A percentile compares a stretch with the other conserved stretches of the same genome.
These are phyloP conservation scores for Anacardium occidentale DNA, from an alignment of 345 rosid species.

Conservation along the genomic window DNA sequence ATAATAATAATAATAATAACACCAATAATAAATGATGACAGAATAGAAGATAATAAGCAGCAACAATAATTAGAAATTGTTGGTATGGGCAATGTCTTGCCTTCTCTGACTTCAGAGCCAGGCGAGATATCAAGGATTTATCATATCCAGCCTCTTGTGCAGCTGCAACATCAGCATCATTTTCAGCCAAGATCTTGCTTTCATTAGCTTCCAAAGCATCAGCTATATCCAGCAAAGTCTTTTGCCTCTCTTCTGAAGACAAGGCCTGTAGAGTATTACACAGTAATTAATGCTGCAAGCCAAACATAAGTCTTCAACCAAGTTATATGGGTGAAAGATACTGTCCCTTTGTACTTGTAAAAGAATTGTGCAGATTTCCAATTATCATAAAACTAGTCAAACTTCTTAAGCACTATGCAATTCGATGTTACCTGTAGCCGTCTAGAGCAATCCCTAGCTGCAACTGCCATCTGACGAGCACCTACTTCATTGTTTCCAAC, in stretches of 20 bases:
- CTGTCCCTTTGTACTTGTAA: slow-evolving; percentile 6
- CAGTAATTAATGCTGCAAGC: slow-evolving; percentile 9
- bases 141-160: slow-evolving; percentile 78
- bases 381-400: slow-evolving; percentile 7
- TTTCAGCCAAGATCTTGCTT: slow-evolving; percentile 59
- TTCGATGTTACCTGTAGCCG: slow-evolving; percentile 67
- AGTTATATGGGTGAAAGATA: not conserved
- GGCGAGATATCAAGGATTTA: slow-evolving; percentile 72
- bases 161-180: slow-evolving; percentile 77
- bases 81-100: slow-evolving; percentile 32
- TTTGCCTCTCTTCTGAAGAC: slow-evolving; percentile 70
- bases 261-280: slow-evolving; percentile 45
- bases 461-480: slow-evolving; percentile 86
- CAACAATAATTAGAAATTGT: not conserved
- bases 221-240: slow-evolving; percentile 75
- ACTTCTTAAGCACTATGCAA: slow-evolving; percentile 9
- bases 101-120: slow-evolving; percentile 89
- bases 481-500: slow-evolving; percentile 49
- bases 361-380: slow-evolving; percentile 12
- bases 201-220: slow-evolving; percentile 81
- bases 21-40: not conserved
- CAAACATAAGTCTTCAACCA: not conserved
- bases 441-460: slow-evolving; percentile 91
- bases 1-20: not conserved
- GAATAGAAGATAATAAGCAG: slow-evolving; percentile 11